These are phyloP conservation scores for Stygiomarasmius scandens DNA, from an alignment of 1,284 basidiomycete species.

Conservation along the genomic window DNA sequence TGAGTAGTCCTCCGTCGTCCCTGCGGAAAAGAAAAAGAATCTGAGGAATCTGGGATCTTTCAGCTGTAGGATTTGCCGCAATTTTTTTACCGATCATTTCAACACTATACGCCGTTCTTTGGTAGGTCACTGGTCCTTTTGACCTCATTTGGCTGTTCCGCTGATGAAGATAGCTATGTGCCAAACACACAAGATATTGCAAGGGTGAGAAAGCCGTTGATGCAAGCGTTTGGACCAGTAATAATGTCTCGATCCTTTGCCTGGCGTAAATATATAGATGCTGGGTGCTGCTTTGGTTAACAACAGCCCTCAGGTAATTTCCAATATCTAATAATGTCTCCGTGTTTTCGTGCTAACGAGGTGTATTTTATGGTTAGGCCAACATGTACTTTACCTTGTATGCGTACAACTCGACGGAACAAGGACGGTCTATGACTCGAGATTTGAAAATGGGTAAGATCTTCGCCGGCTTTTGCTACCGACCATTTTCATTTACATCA, in stretches of 20 bases:
- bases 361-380: constrained; percentile 6
- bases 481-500: constrained; percentile 23
- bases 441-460: constrained; percentile 29
- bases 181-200: constrained; percentile 34
- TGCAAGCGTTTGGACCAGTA: background rate
- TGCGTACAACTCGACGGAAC: constrained; percentile 27
- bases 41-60: background rate
- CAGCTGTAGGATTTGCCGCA: constrained; percentile 45
- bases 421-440: constrained; percentile 31
- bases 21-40: background rate
- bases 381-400: constrained; percentile 23
- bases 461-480: background rate
- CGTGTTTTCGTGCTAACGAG: no score
- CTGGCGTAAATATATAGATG: constrained; percentile 32
- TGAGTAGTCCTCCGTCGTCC: background rate
- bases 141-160: background rate
- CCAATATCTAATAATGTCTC: background rate
- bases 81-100: constrained; percentile 58
- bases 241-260: constrained; percentile 13
- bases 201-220: constrained; percentile 23
- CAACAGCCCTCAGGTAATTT: constrained; percentile 35
- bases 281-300: constrained; percentile 43
- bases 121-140: constrained; percentile 19
- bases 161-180: constrained; percentile 22
- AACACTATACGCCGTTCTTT: constrained; percentile 54